Percentiles rank a stretch among this genome's conserved stretches.
These are phyloP conservation scores for Filobasidium wieringae DNA, from an alignment of 768 basidiomycete species.

Conservation along the genomic window DNA sequence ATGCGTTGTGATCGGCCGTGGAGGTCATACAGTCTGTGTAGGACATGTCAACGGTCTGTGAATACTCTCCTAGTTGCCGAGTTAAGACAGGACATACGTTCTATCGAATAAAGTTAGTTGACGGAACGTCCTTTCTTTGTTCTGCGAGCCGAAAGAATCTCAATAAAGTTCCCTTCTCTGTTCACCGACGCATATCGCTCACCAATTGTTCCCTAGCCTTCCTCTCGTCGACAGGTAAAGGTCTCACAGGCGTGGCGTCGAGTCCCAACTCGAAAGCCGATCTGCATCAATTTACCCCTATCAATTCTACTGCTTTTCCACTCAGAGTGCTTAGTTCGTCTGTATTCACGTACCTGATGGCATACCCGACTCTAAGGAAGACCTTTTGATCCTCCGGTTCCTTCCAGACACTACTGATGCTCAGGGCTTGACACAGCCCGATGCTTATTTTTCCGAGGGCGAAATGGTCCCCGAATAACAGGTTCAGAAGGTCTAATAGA, in stretches of 20 bases:
- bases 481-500: conserved; percentile 13
- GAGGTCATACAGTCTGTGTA: neutral
- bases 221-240: conserved; percentile 10
- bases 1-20: conserved; percentile 7
- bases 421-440: conserved; percentile 16
- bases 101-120: conserved; percentile 17
- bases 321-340: no score
- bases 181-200: neutral
- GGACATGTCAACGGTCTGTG: neutral
- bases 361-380: neutral
- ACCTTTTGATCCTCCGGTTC: conserved; percentile 5
- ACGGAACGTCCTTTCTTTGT: conserved; percentile 14
- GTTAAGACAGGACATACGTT: conserved; percentile 5
- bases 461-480: conserved; percentile 16
- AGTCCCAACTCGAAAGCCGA: conserved; percentile 9
- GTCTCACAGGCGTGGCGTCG: neutral
- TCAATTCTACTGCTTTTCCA: no score
- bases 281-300: neutral
- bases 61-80: no score
- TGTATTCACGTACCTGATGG: neutral
- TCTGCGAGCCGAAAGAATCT: neutral
- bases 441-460: conserved; percentile 14
- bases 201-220: conserved; percentile 15
- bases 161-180: neutral
- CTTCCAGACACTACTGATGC: conserved; percentile 19